Evolutionary conservation across 768 basidiomycete genomes (phyloP), one percentile per base, ranked within the genome.

Genomic region (Hygrophorus pudorinus): DNA sequence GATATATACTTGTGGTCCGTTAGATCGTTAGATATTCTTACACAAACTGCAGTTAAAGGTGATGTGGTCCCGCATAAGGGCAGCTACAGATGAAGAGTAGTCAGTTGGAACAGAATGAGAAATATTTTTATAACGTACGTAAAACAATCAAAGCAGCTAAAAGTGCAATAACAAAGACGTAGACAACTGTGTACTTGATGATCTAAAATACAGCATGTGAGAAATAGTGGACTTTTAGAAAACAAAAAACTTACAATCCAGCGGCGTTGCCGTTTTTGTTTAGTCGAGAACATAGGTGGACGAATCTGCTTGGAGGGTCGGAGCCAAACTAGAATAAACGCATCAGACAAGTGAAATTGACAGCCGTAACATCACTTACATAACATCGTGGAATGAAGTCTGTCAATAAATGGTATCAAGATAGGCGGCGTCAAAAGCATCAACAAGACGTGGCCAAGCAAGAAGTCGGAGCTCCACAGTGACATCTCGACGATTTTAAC

Each of bases 401-500:
- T 79, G 67, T 96, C 92, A 50, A 82, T 63, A 61, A 81, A 93
- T 0, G 96, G 96, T 42, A 97, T 80, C 53, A 94, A 60, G 47
- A 85, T 70, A 0, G 89, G 86, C 12, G 81, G 79, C 5, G 90
- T 87, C 62, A 98, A 66, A 55, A 96, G 79, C 60, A 96, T 76
- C 52, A 97, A 67, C 9, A 98, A 73, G 45, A 97, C 65, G 56
- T 90, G 88, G 4, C 72, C 84, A 39, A 90, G 71, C 33, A 97
- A 65, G 70, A 97, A 96, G 67, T 98, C 96, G 5, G 90, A 93
- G 38, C 83, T 84, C 86, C 94, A 98, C 12, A 98, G 67, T 18
- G 88, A 88, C 83, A 98, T 87, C 65, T 98, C 94, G 51, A 98
- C 89, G 47, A 94, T 88, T 73, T 98, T 99, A 67, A 98, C 93